Percentiles rank a stretch among this genome's conserved stretches.
phyloP scores from a whole-genome alignment of 768 basidiomycete genomes.

The Chalciporus chontae region DNA sequence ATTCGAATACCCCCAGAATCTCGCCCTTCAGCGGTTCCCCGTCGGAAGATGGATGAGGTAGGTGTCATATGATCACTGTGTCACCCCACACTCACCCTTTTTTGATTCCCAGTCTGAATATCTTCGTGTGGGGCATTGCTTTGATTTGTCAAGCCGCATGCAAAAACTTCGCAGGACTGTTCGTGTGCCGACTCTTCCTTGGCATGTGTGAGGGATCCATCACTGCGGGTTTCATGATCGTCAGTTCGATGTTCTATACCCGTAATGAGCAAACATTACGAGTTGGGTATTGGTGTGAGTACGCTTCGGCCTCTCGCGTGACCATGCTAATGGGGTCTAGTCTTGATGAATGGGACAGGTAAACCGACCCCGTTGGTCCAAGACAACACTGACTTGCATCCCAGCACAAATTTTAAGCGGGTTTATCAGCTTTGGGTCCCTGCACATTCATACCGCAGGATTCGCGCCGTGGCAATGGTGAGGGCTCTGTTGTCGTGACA shows the following conservation, averaged over 20 bases:
- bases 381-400: constrained; percentile 4
- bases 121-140: constrained; percentile 62
- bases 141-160: constrained; percentile 65
- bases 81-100: background rate
- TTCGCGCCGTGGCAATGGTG: constrained; percentile 78
- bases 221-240: constrained; percentile 75
- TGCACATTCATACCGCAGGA: constrained; percentile 53
- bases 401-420: constrained; percentile 68
- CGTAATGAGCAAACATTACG: constrained; percentile 64
- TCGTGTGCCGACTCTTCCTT: constrained; percentile 59
- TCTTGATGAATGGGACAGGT: constrained; percentile 76
- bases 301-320: background rate
- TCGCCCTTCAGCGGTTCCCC: constrained; percentile 67
- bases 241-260: constrained; percentile 77
- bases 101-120: constrained; percentile 48
- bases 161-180: constrained; percentile 62
- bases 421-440: constrained; percentile 62
- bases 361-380: background rate
- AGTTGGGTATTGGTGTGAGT: constrained; percentile 76
- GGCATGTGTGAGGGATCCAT: constrained; percentile 72
- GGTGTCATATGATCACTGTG: constrained; percentile 2
- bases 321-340: constrained; percentile 30
- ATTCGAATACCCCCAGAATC: constrained; percentile 74
- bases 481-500: constrained; percentile 1
- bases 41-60: constrained; percentile 83